Evolutionary conservation across 1,284 basidiomycete genomes (phyloP).

Genomic region (Ustilago cynodontis): DNA sequence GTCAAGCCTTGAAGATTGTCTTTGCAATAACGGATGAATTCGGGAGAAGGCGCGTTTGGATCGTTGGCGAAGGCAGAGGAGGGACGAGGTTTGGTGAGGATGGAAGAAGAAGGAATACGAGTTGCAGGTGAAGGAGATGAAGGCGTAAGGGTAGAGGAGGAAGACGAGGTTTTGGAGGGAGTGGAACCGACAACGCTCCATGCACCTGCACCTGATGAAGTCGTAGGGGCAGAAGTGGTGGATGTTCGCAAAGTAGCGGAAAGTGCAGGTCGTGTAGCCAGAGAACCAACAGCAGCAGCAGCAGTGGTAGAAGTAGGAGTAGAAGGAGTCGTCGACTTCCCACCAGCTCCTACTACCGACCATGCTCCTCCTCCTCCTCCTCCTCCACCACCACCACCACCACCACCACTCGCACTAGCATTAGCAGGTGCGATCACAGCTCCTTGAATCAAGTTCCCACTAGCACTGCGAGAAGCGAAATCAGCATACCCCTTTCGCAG

Average conservation of each 20-base stretch:
- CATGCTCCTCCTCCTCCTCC: slow-evolving; percentile 77
- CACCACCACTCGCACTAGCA: slow-evolving; percentile 24
- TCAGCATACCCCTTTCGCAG: slow-evolving; percentile 79
- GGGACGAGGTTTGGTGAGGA: not conserved
- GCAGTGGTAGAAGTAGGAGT: not conserved
- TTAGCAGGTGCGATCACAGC: slow-evolving; percentile 72
- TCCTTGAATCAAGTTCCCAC: slow-evolving; percentile 28
- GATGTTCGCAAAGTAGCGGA: slow-evolving; percentile 12
- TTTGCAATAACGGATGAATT: slow-evolving; percentile 92
- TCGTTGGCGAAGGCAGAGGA: slow-evolving; percentile 20
- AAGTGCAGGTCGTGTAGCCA: slow-evolving; percentile 11
- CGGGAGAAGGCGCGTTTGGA: slow-evolving; percentile 82
- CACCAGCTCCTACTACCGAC: slow-evolving; percentile 85
- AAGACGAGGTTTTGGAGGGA: not conserved
- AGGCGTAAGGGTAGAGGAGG: slow-evolving; percentile 34
- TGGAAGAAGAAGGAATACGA: slow-evolving; percentile 1
- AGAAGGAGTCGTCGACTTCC: slow-evolving; percentile 74
- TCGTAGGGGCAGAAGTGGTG: slow-evolving; percentile 4
- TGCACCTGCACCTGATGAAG: slow-evolving; percentile 8
- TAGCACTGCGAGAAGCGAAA: slow-evolving; percentile 69
- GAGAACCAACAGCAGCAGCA: slow-evolving; percentile 7
- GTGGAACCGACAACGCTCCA: slow-evolving; percentile 39
- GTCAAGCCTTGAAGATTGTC: slow-evolving; percentile 85
- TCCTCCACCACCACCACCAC: slow-evolving; percentile 41
- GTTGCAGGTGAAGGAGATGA: slow-evolving; percentile 56